Conservation (phyloP, 805 yeast genomes). For the Candida sakaeoensis region DNA sequence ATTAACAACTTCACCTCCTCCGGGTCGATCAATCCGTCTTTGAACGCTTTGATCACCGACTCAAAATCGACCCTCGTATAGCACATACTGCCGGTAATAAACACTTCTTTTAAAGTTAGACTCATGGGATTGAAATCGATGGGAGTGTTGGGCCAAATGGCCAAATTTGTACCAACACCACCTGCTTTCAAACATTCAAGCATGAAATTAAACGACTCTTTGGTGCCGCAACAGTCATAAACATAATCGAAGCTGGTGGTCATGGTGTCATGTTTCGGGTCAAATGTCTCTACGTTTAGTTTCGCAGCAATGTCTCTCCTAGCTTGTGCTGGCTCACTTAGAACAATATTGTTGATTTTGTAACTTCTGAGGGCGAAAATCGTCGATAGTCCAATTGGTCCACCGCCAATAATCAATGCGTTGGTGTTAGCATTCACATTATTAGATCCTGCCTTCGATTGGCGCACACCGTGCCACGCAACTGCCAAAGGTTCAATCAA, state of each 20-base stretch:
- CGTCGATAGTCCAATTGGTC: constrained; percentile 61
- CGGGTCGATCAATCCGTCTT: constrained; percentile 16
- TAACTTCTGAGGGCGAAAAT: constrained; percentile 49
- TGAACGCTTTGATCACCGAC: constrained; percentile 40
- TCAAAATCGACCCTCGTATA: constrained; percentile 55
- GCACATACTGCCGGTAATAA: constrained; percentile 57
- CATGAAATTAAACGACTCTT: constrained; percentile 49
- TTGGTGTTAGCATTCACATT: no score
- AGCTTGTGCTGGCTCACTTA: constrained; percentile 52
- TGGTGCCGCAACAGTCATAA: constrained; percentile 56
- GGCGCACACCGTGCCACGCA: constrained; percentile 55
- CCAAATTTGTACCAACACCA: constrained; percentile 58
- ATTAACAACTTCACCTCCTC: constrained; percentile 45
- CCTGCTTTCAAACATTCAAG: constrained; percentile 45
- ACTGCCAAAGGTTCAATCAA: constrained; percentile 57
- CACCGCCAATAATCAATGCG: constrained; percentile 57
- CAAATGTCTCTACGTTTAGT: constrained; percentile 39
- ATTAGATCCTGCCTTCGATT: constrained; percentile 34
- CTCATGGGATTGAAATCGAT: constrained; percentile 51
- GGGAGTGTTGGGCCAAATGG: constrained; percentile 58
- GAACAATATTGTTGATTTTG: constrained; percentile 43
- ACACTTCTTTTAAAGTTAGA: constrained; percentile 50
- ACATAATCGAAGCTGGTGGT: constrained; percentile 40
- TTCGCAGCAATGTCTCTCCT: constrained; percentile 53
- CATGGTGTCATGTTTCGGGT: constrained; percentile 19